Base-by-base conservation (phyloP, 148 eudicot species). In the Euryodendron excelsum region DNA sequence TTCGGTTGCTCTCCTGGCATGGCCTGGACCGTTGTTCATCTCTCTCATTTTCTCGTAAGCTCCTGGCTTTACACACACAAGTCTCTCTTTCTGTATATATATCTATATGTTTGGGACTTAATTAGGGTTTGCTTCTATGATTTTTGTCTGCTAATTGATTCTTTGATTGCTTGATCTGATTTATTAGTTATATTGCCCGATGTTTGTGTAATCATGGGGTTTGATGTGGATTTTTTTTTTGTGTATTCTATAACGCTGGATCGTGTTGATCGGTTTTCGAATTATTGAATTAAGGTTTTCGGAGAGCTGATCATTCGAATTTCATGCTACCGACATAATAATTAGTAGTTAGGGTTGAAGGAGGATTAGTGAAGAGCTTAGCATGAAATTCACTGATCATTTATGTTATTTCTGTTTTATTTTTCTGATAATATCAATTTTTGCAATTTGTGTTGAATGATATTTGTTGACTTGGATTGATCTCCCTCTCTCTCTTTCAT, bases 11-110 rank as follows among this genome's bases (percentile, higher is more conserved):
- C 93, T 36, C 82, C 97, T 75, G 97, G 94, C 77, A 85, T 89
- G 86, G 94, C 97, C 64, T 93, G 94, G 94, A 91, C 97, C 80
- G 37, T 88, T 66, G 94, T 93, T 59, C 90, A 93, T 81, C 93
- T 93, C 72, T 47, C 80, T 76, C 94, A 93, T 82, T 91, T 87
- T 65, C 30, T 86, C 9, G 97, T 93, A 83, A 45, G 79, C 31
- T 58, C 60, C 62, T 47, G 0, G 9, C 63, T 1, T 25, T 36
- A 25, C 9, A 25, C 23, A 27, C 8, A 18, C 14, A 3, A 37
- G 6, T 63, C 41, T 62, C 69, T 74, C 63, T 64, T 30, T 76
- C 15, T 80, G 7, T 34, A 1, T 21, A 3, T 33, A 28, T 28
- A 23, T 56, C 8, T 64, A 0, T 5, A 11, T n/a, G 53, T 65